A percentile compares a stretch with the other conserved stretches of the same genome.
phyloP scores from a whole-genome alignment of 2,329 filamentous ascomycete genomes.

The Sarocladium kiliense region DNA sequence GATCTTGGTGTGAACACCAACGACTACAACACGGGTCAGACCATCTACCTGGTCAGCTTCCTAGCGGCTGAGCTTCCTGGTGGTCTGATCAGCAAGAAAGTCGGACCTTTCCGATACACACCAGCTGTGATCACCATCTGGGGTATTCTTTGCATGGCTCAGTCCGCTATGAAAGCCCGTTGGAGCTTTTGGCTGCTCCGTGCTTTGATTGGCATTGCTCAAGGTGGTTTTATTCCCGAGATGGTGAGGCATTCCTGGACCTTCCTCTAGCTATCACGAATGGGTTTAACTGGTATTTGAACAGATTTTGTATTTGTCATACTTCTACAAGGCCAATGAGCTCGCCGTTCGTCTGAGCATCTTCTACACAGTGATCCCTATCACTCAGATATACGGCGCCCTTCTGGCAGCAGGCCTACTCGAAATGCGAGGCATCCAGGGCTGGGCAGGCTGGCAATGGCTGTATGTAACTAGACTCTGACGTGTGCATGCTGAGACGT shows the following conservation, averaged over 20 bases:
- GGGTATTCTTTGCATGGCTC: not conserved
- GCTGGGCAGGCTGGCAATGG: no score
- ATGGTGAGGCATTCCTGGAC: no score
- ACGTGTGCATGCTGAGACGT: no score
- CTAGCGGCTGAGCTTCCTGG: not conserved
- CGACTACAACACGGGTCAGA: not conserved
- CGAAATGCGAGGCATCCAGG: not conserved
- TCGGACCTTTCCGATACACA: not conserved
- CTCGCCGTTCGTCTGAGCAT: not conserved
- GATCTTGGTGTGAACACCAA: not conserved
- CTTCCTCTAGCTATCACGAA: no score
- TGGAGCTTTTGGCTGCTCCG: not conserved
- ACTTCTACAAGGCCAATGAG: not conserved
- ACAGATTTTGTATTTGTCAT: not conserved
- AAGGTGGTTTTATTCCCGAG: not conserved
- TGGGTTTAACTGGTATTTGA: no score
- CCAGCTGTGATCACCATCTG: not conserved
- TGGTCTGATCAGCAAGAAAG: not conserved
- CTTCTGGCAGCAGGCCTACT: not conserved
- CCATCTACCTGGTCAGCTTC: not conserved
- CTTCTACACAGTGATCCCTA: not conserved
- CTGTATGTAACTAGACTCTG: no score
- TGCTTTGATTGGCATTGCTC: not conserved
- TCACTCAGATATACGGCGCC: not conserved
- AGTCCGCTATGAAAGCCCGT: not conserved